These are phyloP conservation scores for Senna siamea DNA, from an alignment of 306 rosid species.

Conservation along the genomic window DNA sequence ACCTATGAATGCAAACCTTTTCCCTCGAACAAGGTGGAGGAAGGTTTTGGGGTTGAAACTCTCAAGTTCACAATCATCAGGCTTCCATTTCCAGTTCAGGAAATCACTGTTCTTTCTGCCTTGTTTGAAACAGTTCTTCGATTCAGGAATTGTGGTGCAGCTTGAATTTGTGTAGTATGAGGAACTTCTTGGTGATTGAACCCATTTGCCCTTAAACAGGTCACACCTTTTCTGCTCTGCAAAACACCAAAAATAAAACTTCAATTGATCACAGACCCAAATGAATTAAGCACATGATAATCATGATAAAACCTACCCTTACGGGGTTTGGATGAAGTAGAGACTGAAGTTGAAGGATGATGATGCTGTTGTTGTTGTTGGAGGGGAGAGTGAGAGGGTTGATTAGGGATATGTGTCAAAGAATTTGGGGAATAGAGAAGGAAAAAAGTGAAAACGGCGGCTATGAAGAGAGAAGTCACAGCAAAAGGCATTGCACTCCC, in stretches of 20 bases:
- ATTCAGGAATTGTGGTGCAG: conserved; percentile 70
- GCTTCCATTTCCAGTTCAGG: conserved; percentile 95
- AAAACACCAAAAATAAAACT: background rate
- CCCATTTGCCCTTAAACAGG: conserved; percentile 76
- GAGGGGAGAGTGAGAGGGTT: conserved; percentile 18
- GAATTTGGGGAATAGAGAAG: conserved; percentile 56
- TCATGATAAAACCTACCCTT: conserved; percentile 46
- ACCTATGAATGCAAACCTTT: conserved; percentile 82
- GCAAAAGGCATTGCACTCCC: conserved; percentile 49
- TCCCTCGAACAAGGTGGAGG: conserved; percentile 62
- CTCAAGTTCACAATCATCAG: conserved; percentile 68
- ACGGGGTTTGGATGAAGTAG: conserved; percentile 36
- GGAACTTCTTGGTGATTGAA: conserved; percentile 42
- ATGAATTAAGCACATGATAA: background rate
- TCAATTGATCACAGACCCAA: background rate
- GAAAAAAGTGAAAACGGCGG: conserved; percentile 54
- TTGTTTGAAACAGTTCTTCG: conserved; percentile 77
- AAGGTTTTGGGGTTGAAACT: conserved; percentile 60
- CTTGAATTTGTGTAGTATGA: conserved; percentile 71
- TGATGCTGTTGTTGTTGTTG: conserved; percentile 20
- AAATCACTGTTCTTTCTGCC: conserved; percentile 74
- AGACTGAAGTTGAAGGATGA: too few species aligned
- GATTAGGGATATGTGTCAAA: conserved; percentile 37
- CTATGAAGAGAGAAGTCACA: conserved; percentile 48
- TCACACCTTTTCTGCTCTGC: conserved; percentile 62